phyloP scores from a whole-genome alignment of 148 eudicot genomes.

The Vaccinium myrtillus region DNA sequence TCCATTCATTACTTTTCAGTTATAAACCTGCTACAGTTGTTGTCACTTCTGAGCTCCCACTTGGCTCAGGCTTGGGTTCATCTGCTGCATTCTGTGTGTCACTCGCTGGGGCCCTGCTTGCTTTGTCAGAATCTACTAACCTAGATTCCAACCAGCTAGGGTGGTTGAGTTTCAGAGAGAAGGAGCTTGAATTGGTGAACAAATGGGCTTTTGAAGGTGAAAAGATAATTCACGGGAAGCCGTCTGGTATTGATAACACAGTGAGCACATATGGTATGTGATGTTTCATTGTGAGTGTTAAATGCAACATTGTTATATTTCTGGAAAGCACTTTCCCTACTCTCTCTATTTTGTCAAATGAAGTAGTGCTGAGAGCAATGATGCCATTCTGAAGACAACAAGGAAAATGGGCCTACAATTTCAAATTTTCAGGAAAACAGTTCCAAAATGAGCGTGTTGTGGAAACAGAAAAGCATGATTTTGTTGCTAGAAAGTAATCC shows the following conservation, averaged over 20 bases:
- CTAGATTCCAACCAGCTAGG: constrained; percentile 53
- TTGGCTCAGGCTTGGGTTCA: constrained; percentile 92
- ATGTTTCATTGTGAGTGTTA: not conserved
- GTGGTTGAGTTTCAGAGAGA: constrained; percentile 64
- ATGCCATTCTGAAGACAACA: not conserved
- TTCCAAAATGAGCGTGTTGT: not conserved
- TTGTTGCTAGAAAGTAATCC: not conserved
- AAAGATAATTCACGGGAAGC: constrained; percentile 93
- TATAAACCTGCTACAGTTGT: constrained; percentile 69
- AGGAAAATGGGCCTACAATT: not conserved
- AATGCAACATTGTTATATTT: not conserved
- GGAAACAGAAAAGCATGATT: not conserved
- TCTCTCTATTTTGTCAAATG: not conserved
- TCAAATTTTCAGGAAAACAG: not conserved
- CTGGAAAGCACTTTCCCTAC: not conserved
- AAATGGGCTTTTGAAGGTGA: constrained; percentile 98
- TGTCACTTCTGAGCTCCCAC: constrained; percentile 82
- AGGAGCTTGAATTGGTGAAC: constrained; percentile 68
- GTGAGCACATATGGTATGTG: constrained; percentile 93
- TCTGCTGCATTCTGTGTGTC: constrained; percentile 94
- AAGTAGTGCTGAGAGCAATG: not conserved
- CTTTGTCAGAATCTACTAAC: constrained; percentile 50
- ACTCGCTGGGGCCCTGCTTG: constrained; percentile 72
- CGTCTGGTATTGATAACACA: constrained; percentile 95
- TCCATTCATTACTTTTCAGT: constrained; percentile 37